These are phyloP conservation scores for Aspergillus leporis DNA, from an alignment of 495 filamentous ascomycete genomes.

Conservation along the genomic window DNA sequence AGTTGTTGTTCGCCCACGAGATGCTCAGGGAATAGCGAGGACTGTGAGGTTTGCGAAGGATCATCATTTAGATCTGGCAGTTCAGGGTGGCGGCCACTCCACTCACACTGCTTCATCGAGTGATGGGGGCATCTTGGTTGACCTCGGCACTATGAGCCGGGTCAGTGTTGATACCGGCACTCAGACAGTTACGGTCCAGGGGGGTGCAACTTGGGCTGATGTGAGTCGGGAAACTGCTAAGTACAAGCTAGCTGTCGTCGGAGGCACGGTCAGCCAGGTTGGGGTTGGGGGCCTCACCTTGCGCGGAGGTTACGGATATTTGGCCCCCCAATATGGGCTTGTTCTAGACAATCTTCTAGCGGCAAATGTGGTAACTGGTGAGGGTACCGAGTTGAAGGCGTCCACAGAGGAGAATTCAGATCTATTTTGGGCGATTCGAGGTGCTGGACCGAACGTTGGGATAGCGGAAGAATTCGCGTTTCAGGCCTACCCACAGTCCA, in stretches of 20 bases:
- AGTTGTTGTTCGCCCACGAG: neutral
- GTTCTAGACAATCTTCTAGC: neutral
- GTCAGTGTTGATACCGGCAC: neutral
- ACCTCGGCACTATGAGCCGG: neutral
- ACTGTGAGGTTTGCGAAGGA: neutral
- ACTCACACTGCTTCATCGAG: neutral
- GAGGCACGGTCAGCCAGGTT: neutral
- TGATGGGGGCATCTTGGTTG: neutral
- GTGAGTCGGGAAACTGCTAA: neutral
- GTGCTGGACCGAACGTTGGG: neutral
- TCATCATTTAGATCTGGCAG: neutral
- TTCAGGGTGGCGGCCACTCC: neutral
- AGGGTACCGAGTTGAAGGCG: neutral
- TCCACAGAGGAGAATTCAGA: neutral
- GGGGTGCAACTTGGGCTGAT: neutral
- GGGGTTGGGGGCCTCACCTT: slow-evolving; percentile 2
- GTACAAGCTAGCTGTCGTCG: neutral
- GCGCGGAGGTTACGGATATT: slow-evolving; percentile 1
- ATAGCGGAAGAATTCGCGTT: slow-evolving; percentile 1
- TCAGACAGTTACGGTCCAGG: neutral
- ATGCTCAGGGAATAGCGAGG: neutral
- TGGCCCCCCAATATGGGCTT: slow-evolving; percentile 1
- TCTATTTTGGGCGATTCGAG: slow-evolving; percentile 5
- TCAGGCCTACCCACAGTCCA: neutral
- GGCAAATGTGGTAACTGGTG: slow-evolving; percentile 1